Evolutionary conservation across 768 basidiomycete genomes (phyloP).

Genomic region (Tricholoma terreum): DNA sequence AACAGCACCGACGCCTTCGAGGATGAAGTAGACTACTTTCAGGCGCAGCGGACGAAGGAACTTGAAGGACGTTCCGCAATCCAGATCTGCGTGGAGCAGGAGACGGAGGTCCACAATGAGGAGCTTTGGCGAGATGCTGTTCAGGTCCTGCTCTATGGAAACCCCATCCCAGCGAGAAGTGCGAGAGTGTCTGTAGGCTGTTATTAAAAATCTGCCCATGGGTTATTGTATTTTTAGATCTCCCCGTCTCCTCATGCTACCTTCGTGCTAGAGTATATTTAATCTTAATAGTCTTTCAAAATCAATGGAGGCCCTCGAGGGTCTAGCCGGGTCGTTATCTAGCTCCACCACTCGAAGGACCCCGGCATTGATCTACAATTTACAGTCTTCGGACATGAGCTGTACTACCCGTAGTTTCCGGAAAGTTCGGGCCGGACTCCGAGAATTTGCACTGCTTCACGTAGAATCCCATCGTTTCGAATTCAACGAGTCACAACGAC

Average conservation of each 20-base stretch:
- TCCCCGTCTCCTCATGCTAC: not conserved
- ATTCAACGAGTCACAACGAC: too few species aligned
- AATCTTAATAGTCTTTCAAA: too few species aligned
- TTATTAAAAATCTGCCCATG: not conserved
- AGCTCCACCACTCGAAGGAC: too few species aligned
- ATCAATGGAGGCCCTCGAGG: too few species aligned
- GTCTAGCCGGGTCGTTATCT: too few species aligned
- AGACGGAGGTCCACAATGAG: slow-evolving; percentile 6
- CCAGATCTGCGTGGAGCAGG: slow-evolving; percentile 13
- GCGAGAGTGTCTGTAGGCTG: not conserved
- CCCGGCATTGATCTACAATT: too few species aligned
- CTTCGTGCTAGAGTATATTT: not conserved
- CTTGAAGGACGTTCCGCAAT: slow-evolving; percentile 10
- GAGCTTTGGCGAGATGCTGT: slow-evolving; percentile 13
- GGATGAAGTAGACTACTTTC: slow-evolving; percentile 25
- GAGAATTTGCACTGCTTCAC: too few species aligned
- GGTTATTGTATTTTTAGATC: not conserved
- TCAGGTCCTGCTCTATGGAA: slow-evolving; percentile 9
- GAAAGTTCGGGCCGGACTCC: too few species aligned
- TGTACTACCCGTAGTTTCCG: too few species aligned
- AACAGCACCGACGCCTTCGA: slow-evolving; percentile 27
- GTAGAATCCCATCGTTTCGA: too few species aligned
- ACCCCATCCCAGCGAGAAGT: not conserved
- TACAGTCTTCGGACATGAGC: too few species aligned
- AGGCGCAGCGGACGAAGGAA: slow-evolving; percentile 19